These are phyloP conservation scores for Colletotrichum caudatum DNA, from an alignment of 2,329 filamentous ascomycete species.

Conservation along the genomic window DNA sequence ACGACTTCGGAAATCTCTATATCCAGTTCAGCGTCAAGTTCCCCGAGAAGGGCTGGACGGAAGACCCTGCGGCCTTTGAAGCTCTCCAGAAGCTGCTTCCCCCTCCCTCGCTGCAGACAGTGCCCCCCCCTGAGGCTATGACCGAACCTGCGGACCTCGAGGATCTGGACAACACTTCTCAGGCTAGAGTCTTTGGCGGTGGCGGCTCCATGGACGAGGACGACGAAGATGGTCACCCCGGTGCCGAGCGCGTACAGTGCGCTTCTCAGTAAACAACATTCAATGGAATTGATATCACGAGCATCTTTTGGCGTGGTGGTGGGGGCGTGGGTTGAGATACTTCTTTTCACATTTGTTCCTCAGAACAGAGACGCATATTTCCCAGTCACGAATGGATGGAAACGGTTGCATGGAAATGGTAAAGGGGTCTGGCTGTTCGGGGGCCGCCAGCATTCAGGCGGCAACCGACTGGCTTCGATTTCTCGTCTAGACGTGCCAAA, in stretches of 20 bases:
- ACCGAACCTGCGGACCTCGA: slow-evolving; percentile 90
- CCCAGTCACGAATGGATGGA: slow-evolving; percentile 41
- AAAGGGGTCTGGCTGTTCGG: slow-evolving; percentile 17
- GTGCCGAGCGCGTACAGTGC: slow-evolving; percentile 86
- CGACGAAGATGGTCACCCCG: slow-evolving; percentile 80
- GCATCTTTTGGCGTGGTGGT: slow-evolving; percentile 42
- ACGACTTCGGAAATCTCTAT: slow-evolving; percentile 95
- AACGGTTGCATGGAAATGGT: slow-evolving; percentile 40
- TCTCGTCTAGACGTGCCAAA: slow-evolving; percentile 33
- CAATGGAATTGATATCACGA: slow-evolving; percentile 39
- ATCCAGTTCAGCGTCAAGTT: slow-evolving; percentile 99
- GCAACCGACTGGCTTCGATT: slow-evolving; percentile 17
- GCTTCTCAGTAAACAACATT: slow-evolving; percentile 78
- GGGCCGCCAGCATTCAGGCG: slow-evolving; percentile 6
- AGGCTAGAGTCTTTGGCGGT: slow-evolving; percentile 73
- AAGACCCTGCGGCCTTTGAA: slow-evolving; percentile 77
- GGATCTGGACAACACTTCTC: slow-evolving; percentile 79
- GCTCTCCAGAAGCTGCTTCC: slow-evolving; percentile 89
- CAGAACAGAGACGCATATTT: slow-evolving; percentile 40
- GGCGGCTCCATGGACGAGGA: slow-evolving; percentile 76
- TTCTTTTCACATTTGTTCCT: slow-evolving; percentile 36
- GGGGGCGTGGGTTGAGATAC: slow-evolving; percentile 43
- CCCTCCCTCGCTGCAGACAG: slow-evolving; percentile 69
- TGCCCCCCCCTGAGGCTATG: slow-evolving; percentile 87
- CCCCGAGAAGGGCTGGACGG: slow-evolving; percentile 80